Conservation (phyloP, 306 rosid species). For the Dicorynia guianensis region DNA sequence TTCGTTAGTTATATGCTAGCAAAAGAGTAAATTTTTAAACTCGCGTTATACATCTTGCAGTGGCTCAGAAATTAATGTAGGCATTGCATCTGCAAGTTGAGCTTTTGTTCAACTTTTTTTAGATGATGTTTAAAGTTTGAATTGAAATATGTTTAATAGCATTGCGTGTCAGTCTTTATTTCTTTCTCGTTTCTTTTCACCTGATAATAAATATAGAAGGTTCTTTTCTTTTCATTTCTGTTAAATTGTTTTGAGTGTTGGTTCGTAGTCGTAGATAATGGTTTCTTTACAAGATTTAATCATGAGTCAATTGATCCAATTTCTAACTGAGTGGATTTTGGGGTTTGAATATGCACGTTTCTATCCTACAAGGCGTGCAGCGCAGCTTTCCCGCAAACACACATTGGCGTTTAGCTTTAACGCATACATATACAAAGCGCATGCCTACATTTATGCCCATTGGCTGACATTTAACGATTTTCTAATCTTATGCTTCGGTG, state of each 20-base stretch:
- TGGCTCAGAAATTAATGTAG: neutral
- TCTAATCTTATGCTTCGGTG: neutral
- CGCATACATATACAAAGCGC: neutral
- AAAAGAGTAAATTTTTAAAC: too few relatives aligned
- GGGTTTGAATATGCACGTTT: too few relatives aligned
- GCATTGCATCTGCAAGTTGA: neutral
- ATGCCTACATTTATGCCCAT: neutral
- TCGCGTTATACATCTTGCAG: neutral
- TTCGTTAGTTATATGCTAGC: neutral
- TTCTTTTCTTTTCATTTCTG: neutral
- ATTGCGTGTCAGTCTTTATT: neutral
- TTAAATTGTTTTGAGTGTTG: neutral
- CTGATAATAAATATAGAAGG: neutral
- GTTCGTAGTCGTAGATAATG: constrained; percentile 14
- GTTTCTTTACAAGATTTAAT: neutral
- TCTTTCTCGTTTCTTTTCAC: neutral
- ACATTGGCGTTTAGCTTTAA: too few relatives aligned
- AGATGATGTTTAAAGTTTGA: neutral
- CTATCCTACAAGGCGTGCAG: too few relatives aligned
- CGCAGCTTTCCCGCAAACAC: neutral
- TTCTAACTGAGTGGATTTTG: neutral
- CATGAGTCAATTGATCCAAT: neutral
- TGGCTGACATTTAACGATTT: neutral
- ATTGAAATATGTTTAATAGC: neutral
- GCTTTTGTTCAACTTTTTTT: neutral